Evolutionary conservation across 78 protist genomes (phyloP), one percentile per base, ranked within the genome.

Genomic region (Dictyostelium capitatum): DNA sequence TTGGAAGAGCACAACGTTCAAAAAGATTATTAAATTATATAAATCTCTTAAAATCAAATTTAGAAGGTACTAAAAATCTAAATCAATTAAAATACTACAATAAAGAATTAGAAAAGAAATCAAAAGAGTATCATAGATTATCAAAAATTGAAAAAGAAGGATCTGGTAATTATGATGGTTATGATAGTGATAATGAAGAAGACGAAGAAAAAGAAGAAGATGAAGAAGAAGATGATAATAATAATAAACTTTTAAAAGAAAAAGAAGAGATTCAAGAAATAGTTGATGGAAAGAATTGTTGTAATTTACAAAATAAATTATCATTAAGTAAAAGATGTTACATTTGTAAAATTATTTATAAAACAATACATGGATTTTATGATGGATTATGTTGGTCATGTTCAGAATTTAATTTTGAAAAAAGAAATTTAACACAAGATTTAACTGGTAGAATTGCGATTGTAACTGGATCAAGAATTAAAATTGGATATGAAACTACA

Each of bases 391-490:
- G 97, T 80, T 92, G 92, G n/a, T 46, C 19, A 17, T 96, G 97
- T 72, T 95, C 95, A n/a, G 69, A 43, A 23, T 82, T 94, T 23
- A 96, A 96, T 90, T 96, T 37, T 25, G 30, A 15, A 8, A 78
- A 78, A 53, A 91, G 89, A 78, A 59, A 59, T 30, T 20, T 11
- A 23, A 14, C 25, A 10, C 83, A 95, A 46, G 23, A 54, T 46
- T 28, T 47, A 32, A 0, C 14, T 3, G 97, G 90, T 8, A 25
- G 87, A 23, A 43, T 80, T 53, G 91, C 91, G 56, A 23, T 83
- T 7, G 81, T 97, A 12, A 96, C 98, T 12, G 98, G 98, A 7
- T 64, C 90, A 56, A 79, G 97, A 62, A 74, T 96, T 47, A 96
- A 96, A 78, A 87, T 96, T 25, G 97, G 97, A 1, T 90, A 69